Base-by-base conservation (phyloP, 805 yeast genomes). In the Candida manassasensis region DNA sequence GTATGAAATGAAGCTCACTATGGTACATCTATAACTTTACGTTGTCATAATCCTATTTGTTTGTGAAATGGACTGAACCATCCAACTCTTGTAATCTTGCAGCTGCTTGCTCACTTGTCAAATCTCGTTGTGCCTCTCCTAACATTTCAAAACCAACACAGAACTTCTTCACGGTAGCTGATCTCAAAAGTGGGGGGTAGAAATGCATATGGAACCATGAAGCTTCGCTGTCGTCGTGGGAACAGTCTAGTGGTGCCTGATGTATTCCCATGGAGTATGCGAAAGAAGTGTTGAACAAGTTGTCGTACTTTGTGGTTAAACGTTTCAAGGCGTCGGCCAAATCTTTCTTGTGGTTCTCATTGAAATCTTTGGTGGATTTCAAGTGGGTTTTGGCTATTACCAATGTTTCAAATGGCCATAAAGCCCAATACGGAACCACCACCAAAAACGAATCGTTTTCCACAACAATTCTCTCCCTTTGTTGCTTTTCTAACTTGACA, bases 201-300 rank as follows among this genome's bases (percentile, higher is more conserved):
- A 82, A 82, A 56, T 82, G 87, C 72, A 82, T 75, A 47, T 81
- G 84, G 55, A 83, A 76, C 66, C 75, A 66, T 19, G 64, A 53
- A 13, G 59, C 52, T 12, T 72, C 48, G 36, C 67, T 69, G 31
- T 63, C 71, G n/a, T 57, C 65, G 2, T 59, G 53, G 10, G 69
- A 57, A 12, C 60, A 58, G 32, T 64, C 61, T 24, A 79, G 63
- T 29, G 84, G 84, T 6, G 86, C 82, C 57, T 83, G 90, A 57
- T 82, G 90, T 12, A 83, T 57, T 11, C 90, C 90, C 89, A 83
- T 82, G 0, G 87, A 81, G 57, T 82, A 83, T 2, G 89, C 89
- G 66, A 83, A 82, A 19, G 77, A 71, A 4, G 84, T 75, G 52
- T 71, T 61, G 55, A 82, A 82, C 36, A 82, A 62, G 52, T 82